A percentile compares a stretch with the other conserved stretches of the same genome.
These are phyloP conservation scores for Lycium barbarum DNA, from an alignment of 257 asterid genomes.

Conservation along the genomic window DNA sequence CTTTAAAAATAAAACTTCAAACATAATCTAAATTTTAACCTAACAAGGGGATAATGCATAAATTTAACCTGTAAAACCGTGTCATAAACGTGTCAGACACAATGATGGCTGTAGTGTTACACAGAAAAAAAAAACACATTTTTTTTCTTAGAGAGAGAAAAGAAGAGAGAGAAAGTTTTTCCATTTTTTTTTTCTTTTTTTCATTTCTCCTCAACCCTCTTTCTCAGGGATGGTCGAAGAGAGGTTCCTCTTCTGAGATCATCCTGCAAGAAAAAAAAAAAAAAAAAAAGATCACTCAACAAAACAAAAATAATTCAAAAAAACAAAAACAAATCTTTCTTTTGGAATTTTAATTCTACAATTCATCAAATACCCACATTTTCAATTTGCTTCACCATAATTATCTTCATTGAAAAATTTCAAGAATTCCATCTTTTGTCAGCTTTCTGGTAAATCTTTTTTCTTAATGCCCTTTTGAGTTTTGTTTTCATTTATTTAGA, in stretches of 20 bases:
- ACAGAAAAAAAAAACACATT: background rate
- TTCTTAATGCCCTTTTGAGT: background rate
- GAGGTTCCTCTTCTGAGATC: constrained; percentile 88
- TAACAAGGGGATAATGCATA: no score
- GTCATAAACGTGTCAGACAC: background rate
- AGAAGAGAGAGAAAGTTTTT: constrained; percentile 51
- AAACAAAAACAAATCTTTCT: background rate
- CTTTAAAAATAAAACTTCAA: no score
- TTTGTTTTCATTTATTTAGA: background rate
- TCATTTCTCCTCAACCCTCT: constrained; percentile 51
- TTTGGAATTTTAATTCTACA: constrained; percentile 6
- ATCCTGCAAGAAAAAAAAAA: constrained; percentile 42
- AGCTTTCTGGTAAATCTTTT: constrained; percentile 3
- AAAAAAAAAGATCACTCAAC: constrained; percentile 58
- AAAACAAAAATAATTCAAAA: constrained; percentile 35
- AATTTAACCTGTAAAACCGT: background rate
- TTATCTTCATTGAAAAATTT: no score
- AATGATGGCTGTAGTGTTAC: constrained; percentile 10
- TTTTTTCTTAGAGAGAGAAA: constrained; percentile 50
- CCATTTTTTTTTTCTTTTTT: constrained; percentile 26
- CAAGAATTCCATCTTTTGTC: background rate
- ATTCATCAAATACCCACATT: constrained; percentile 18
- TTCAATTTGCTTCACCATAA: background rate
- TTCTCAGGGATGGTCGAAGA: constrained; percentile 89
- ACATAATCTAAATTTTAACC: no score